phyloP scores from a whole-genome alignment of 306 rosid species.

The Vigna radiata region DNA sequence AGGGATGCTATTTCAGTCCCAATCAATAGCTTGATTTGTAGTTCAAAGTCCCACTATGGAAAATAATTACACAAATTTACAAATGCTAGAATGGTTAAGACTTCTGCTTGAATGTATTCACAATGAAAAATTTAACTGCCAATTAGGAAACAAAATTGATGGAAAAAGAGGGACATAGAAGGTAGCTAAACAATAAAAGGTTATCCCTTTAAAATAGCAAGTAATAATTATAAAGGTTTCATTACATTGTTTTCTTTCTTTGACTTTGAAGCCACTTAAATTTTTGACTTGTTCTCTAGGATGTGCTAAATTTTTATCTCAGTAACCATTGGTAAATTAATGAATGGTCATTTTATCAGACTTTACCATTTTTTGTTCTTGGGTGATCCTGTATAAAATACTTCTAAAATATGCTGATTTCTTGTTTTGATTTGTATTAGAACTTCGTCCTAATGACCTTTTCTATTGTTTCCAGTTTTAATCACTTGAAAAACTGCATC shows the following conservation, averaged over 20 bases:
- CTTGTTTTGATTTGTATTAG: background rate
- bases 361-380: background rate
- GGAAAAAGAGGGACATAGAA: background rate
- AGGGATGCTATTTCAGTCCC: slow-evolving; percentile 12
- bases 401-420: background rate
- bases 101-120: background rate
- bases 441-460: background rate
- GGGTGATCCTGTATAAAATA: background rate
- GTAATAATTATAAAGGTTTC: background rate
- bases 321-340: background rate
- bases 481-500: background rate
- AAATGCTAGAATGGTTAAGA: background rate
- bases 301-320: background rate
- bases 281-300: background rate
- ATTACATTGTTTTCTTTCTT: background rate
- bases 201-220: background rate
- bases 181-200: background rate
- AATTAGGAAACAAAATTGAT: background rate
- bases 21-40: background rate
- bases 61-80: background rate
- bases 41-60: background rate
- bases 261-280: background rate
- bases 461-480: background rate
- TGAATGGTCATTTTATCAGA: background rate
- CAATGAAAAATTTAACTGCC: slow-evolving; percentile 1